These are phyloP conservation scores for Leccinum longicurvipes DNA, from an alignment of 768 basidiomycete genomes.

Conservation along the genomic window DNA sequence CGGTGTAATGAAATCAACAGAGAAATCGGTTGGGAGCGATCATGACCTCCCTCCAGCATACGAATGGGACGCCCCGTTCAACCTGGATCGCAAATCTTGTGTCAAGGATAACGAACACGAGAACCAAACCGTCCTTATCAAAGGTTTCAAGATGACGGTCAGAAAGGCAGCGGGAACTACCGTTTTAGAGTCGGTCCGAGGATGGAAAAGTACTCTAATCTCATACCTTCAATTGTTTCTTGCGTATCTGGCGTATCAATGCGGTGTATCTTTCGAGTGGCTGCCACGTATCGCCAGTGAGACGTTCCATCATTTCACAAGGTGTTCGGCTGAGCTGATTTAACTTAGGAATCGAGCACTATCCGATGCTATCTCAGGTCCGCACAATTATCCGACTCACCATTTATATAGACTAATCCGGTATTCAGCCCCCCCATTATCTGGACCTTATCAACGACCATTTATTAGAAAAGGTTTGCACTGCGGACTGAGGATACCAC, in stretches of 20 bases:
- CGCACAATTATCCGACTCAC: neutral
- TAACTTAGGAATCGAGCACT: neutral
- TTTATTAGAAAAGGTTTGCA: constrained; percentile 8
- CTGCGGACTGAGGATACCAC: neutral
- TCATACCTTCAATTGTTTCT: neutral
- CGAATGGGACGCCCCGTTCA: neutral
- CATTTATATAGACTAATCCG: neutral
- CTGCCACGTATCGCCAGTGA: neutral
- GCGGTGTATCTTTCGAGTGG: neutral
- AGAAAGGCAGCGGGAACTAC: neutral
- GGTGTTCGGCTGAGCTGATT: neutral
- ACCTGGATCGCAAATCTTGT: neutral
- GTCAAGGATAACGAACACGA: neutral
- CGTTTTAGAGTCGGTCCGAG: neutral
- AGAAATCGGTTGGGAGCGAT: neutral
- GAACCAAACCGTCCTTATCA: constrained; percentile 13
- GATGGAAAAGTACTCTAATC: neutral
- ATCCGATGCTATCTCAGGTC: constrained; percentile 1
- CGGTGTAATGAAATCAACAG: neutral
- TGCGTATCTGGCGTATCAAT: neutral
- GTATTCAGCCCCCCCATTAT: constrained; percentile 5
- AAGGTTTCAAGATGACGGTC: constrained; percentile 8
- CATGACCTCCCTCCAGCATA: neutral
- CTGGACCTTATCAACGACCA: constrained; percentile 8
- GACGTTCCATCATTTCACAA: neutral